Conservation (phyloP, 768 basidiomycete species). For the Amanita brunnescens region DNA sequence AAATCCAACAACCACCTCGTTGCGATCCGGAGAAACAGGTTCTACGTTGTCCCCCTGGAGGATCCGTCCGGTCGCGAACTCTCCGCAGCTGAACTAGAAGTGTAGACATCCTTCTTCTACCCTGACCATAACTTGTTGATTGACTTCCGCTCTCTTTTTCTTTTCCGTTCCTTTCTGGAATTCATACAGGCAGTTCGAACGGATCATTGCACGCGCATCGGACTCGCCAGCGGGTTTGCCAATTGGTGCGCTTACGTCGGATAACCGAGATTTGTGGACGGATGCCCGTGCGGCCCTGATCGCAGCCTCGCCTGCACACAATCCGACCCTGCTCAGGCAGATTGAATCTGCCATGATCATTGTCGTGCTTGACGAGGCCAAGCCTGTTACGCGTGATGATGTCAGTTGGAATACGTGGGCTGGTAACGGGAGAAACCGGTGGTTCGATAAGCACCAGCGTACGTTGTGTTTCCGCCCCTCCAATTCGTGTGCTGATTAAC, state of each 20-base stretch:
- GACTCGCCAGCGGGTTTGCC: conserved; percentile 30
- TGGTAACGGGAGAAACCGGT: conserved; percentile 85
- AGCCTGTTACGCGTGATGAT: conserved; percentile 75
- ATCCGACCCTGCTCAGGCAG: conserved; percentile 57
- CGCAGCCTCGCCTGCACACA: conserved; percentile 43
- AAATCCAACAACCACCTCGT: conserved; percentile 77
- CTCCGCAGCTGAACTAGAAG: conserved; percentile 76
- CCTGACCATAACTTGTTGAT: neutral
- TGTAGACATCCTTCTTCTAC: conserved; percentile 25
- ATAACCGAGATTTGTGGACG: conserved; percentile 87
- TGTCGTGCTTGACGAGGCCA: conserved; percentile 75
- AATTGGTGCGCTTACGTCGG: conserved; percentile 79
- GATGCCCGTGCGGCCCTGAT: conserved; percentile 61
- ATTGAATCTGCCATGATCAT: conserved; percentile 90
- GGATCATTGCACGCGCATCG: conserved; percentile 60
- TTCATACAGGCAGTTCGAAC: conserved; percentile 48
- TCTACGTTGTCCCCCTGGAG: conserved; percentile 73
- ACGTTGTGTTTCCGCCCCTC: conserved; percentile 19
- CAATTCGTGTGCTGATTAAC: neutral
- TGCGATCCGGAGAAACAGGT: conserved; percentile 85
- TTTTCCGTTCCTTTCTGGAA: neutral
- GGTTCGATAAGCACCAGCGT: conserved; percentile 97
- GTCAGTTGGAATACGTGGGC: conserved; percentile 81
- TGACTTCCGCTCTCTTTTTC: neutral
- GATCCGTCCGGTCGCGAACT: conserved; percentile 59